Conservation (phyloP, 257 asterid species). For the Solanum habrochaites region DNA sequence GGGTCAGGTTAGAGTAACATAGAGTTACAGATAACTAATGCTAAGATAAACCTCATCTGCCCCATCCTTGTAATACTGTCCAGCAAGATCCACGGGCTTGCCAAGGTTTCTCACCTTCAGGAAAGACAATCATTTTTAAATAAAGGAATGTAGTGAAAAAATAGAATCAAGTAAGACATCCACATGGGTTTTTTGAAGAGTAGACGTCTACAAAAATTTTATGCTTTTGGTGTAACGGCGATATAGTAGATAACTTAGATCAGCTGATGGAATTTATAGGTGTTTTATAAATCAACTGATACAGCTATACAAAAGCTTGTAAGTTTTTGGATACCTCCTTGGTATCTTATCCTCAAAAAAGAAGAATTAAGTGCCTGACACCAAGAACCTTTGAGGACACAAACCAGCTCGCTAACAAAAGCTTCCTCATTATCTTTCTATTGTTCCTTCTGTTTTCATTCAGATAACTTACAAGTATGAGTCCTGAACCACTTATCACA, state of each 20-base stretch:
- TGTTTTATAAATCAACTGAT: background rate
- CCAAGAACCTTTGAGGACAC: background rate
- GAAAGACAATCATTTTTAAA: slow-evolving; percentile 1
- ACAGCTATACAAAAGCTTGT: background rate
- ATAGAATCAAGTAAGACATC: background rate
- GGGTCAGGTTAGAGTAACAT: background rate
- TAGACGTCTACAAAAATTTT: background rate
- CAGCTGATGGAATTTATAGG: background rate
- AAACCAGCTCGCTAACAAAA: background rate
- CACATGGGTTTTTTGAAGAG: background rate
- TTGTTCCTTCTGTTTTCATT: background rate
- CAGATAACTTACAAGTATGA: background rate
- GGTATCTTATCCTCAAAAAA: background rate
- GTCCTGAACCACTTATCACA: background rate
- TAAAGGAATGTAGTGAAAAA: background rate
- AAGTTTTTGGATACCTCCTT: background rate
- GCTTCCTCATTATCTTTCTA: background rate
- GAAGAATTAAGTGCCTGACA: background rate
- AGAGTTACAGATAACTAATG: background rate
- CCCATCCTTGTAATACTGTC: slow-evolving; percentile 81
- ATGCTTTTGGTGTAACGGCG: background rate
- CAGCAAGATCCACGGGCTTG: slow-evolving; percentile 95
- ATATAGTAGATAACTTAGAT: background rate
- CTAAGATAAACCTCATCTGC: slow-evolving; percentile 81
- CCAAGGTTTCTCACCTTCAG: slow-evolving; percentile 95